Percentiles rank a stretch among this genome's conserved stretches.
phyloP scores from a whole-genome alignment of 805 yeast genomes.

The Candida andamanensis region DNA sequence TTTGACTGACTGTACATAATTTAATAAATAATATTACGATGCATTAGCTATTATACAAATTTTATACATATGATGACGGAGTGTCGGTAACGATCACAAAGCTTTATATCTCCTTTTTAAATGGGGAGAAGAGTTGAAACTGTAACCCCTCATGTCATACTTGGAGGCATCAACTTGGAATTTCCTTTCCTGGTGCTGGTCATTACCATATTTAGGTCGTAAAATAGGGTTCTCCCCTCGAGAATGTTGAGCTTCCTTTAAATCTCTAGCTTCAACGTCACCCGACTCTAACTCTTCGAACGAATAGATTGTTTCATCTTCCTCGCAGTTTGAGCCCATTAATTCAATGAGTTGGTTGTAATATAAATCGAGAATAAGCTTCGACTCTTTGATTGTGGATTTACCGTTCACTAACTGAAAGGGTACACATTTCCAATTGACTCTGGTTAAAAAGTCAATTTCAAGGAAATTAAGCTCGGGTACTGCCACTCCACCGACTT shows the following conservation, averaged over 20 bases:
- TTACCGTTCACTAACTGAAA: constrained; percentile 22
- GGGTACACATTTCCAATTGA: constrained; percentile 58
- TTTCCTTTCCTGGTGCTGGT: constrained; percentile 1
- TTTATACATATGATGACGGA: too few species aligned
- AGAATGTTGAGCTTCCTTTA: constrained; percentile 3
- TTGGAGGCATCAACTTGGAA: constrained; percentile 3
- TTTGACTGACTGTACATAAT: too few species aligned
- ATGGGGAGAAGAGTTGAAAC: constrained; percentile 26
- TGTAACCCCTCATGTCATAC: constrained; percentile 15
- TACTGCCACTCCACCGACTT: constrained; percentile 88
- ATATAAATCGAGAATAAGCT: constrained; percentile 36
- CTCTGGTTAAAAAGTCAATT: constrained; percentile 76
- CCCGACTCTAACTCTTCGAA: constrained; percentile 1
- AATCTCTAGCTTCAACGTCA: too few species aligned
- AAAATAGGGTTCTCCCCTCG: constrained; percentile 7
- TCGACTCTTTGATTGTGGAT: constrained; percentile 25
- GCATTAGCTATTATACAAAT: too few species aligned
- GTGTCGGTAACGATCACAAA: too few species aligned
- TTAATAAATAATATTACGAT: too few species aligned
- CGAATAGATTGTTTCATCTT: constrained; percentile 12
- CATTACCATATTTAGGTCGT: constrained; percentile 3
- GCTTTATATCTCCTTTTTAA: constrained; percentile 13
- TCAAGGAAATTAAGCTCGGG: constrained; percentile 83
- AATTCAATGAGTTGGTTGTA: constrained; percentile 35
- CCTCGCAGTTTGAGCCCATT: constrained; percentile 31